Percentiles rank a stretch among this genome's conserved stretches.
These are phyloP conservation scores for Citrus australasica DNA, from an alignment of 345 rosid genomes.

Conservation along the genomic window DNA sequence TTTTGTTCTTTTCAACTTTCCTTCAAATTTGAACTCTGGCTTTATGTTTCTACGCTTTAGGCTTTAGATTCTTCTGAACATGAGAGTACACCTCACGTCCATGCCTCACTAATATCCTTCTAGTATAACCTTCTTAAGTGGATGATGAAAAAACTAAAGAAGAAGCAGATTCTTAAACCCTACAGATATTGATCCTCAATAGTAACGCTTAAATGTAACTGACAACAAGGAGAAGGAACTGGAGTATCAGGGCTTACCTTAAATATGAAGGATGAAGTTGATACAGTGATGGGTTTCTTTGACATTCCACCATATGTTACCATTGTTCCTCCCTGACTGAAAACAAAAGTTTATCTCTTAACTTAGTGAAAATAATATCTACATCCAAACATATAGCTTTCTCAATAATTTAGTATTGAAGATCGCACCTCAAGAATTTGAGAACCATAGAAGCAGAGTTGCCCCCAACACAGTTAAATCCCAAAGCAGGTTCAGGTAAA, in stretches of 20 bases:
- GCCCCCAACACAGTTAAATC: slow-evolving; percentile 92
- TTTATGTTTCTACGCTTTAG: background rate
- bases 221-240: background rate
- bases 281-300: slow-evolving; percentile 68
- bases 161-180: background rate
- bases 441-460: slow-evolving; percentile 76
- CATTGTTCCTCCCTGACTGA: slow-evolving; percentile 80
- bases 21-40: background rate
- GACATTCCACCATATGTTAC: slow-evolving; percentile 98
- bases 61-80: background rate
- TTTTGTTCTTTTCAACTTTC: background rate
- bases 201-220: background rate
- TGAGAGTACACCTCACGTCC: background rate
- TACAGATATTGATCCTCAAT: background rate
- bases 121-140: background rate
- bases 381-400: background rate
- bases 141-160: background rate
- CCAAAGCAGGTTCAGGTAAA: slow-evolving; percentile 70
- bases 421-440: slow-evolving; percentile 62
- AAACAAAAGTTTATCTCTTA: slow-evolving; percentile 14
- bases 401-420: background rate
- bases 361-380: background rate
- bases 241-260: slow-evolving; percentile 32
- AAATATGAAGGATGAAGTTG: slow-evolving; percentile 83
- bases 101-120: background rate